phyloP scores from a whole-genome alignment of 768 basidiomycete genomes.

The Rhodocollybia butyracea region DNA sequence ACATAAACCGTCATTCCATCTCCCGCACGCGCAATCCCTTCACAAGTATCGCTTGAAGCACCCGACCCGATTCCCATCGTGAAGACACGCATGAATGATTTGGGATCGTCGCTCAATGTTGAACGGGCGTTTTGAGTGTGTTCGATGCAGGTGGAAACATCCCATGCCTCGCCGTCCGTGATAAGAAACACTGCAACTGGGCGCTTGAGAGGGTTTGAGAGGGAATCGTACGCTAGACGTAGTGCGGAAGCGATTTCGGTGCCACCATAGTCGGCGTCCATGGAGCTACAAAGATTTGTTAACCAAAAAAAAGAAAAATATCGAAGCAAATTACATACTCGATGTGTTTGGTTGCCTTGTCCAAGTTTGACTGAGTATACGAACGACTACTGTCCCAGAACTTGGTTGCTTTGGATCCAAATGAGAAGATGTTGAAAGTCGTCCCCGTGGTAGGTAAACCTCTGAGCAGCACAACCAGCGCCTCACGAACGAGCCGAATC shows the following conservation, averaged over 20 bases:
- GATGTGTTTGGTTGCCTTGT: background rate
- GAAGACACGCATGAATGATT: conserved; percentile 45
- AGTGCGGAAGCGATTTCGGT: conserved; percentile 49
- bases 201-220: conserved; percentile 21
- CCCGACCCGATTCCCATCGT: conserved; percentile 46
- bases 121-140: background rate
- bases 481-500: conserved; percentile 45
- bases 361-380: conserved; percentile 30
- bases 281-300: background rate
- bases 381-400: conserved; percentile 34
- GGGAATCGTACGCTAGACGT: conserved; percentile 29
- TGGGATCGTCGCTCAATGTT: conserved; percentile 22
- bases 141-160: conserved; percentile 9
- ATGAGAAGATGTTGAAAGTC: conserved; percentile 54
- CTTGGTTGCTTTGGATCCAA: conserved; percentile 28
- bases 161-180: conserved; percentile 52
- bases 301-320: background rate
- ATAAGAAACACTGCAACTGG: conserved; percentile 53
- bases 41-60: conserved; percentile 48
- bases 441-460: conserved; percentile 43
- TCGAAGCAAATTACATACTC: background rate
- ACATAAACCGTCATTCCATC: conserved; percentile 49
- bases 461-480: conserved; percentile 43
- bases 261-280: conserved; percentile 40
- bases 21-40: conserved; percentile 50